Evolutionary conservation across 1,284 basidiomycete species (phyloP).

Genomic region (Pulveroboletus sp.): DNA sequence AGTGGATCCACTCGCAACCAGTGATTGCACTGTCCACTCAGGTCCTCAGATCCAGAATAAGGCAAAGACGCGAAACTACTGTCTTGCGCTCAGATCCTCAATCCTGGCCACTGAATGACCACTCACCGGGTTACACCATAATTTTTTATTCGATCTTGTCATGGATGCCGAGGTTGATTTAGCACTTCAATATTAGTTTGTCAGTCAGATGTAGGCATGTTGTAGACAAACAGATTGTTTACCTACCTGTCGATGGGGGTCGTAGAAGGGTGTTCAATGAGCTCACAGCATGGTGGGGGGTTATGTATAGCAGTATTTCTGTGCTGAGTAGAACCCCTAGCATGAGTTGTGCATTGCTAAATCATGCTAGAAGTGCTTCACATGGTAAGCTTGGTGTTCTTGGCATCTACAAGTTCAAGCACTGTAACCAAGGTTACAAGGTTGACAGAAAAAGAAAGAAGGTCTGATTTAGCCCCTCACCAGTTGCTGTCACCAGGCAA

Average conservation of each 20-base stretch:
- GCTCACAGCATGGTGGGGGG: neutral
- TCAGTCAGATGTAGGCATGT: neutral
- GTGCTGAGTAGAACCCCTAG: too few relatives aligned
- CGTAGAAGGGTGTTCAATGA: neutral
- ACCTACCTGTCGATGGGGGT: neutral
- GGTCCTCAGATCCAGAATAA: conserved; percentile 1
- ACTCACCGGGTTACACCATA: conserved; percentile 17
- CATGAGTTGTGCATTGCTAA: neutral
- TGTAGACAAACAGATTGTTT: neutral
- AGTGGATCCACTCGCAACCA: neutral
- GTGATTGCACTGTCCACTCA: neutral
- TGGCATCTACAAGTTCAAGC: too few relatives aligned
- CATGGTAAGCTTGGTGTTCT: too few relatives aligned
- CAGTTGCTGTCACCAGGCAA: too few relatives aligned
- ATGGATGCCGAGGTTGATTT: neutral
- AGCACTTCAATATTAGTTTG: neutral
- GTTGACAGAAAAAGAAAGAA: too few relatives aligned
- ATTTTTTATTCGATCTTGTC: neutral
- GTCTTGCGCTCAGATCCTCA: neutral
- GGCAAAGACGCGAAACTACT: conserved; percentile 4
- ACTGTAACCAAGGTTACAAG: too few relatives aligned
- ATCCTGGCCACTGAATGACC: neutral
- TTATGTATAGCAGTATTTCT: neutral
- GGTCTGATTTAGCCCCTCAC: too few relatives aligned
- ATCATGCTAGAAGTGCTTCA: neutral